Percentiles rank a stretch among this genome's conserved stretches.
These are phyloP conservation scores for Oryza coarctata DNA, from an alignment of 176 grass and related monocot genomes.

Conservation along the genomic window DNA sequence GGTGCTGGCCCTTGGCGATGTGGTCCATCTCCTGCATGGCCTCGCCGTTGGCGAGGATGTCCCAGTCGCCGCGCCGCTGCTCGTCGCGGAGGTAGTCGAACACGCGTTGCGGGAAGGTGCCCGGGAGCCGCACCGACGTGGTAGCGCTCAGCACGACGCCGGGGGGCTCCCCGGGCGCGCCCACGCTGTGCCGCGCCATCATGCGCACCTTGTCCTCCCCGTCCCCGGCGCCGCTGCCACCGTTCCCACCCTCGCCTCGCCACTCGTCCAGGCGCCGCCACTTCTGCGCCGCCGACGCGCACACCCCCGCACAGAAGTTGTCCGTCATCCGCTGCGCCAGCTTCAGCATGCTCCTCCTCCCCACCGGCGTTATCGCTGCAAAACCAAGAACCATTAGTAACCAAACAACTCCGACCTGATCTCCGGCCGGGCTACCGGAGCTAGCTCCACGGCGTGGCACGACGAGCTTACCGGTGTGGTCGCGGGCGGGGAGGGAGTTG, in stretches of 20 bases:
- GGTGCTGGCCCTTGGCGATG: slow-evolving; percentile 87
- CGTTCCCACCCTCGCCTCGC: slow-evolving; percentile 22
- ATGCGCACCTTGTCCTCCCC: slow-evolving; percentile 68
- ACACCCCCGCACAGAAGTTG: slow-evolving; percentile 65
- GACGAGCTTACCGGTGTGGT: slow-evolving; percentile 45
- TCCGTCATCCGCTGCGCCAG: slow-evolving; percentile 72
- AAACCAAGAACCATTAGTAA: not conserved
- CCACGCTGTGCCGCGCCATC: slow-evolving; percentile 69
- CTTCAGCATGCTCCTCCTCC: slow-evolving; percentile 68
- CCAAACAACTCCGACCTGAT: not conserved
- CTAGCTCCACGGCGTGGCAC: too few relatives aligned
- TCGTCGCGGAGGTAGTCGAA: slow-evolving; percentile 77
- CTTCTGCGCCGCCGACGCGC: slow-evolving; percentile 59
- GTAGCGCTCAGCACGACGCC: slow-evolving; percentile 72
- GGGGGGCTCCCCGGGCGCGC: slow-evolving; percentile 50
- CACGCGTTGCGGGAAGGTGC: slow-evolving; percentile 41
- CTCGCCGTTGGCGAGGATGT: slow-evolving; percentile 65
- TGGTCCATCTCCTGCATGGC: slow-evolving; percentile 92
- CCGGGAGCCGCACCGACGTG: slow-evolving; percentile 53
- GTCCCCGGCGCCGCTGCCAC: not conserved
- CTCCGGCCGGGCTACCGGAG: too few relatives aligned
- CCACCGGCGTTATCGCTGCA: slow-evolving; percentile 51
- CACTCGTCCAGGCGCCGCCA: slow-evolving; percentile 67
- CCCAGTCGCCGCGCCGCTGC: slow-evolving; percentile 64
- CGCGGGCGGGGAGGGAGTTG: slow-evolving; percentile 40